Conservation (phyloP, 2,329 filamentous ascomycete genomes). For the Clarireedia homoeocarpa region DNA sequence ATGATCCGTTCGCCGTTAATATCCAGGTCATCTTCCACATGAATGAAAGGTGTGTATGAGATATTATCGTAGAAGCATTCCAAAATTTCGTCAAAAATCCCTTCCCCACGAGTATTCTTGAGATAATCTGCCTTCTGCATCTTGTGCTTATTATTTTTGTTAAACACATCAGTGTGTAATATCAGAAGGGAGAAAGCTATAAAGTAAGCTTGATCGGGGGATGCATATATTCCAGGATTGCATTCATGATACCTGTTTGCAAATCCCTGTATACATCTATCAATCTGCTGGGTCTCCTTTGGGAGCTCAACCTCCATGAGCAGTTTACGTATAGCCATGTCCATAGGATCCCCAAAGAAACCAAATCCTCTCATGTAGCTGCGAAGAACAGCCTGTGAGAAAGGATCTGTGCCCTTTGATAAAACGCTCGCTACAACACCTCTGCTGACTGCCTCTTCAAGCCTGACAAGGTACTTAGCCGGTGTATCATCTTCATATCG, state of each 20-base stretch:
- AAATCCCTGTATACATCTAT: conserved; percentile 87
- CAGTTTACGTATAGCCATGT: conserved; percentile 93
- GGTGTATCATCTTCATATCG: conserved; percentile 83
- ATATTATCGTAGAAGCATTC: conserved; percentile 99
- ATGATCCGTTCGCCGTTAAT: conserved; percentile 67
- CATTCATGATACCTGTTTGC: conserved; percentile 97
- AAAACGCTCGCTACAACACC: conserved; percentile 79
- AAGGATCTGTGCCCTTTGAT: conserved; percentile 78
- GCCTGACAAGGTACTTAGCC: conserved; percentile 75
- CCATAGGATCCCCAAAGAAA: conserved; percentile 95
- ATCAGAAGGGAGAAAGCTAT: conserved; percentile 96
- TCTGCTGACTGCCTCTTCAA: conserved; percentile 73
- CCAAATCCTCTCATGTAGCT: conserved; percentile 94
- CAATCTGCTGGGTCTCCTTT: conserved; percentile 96
- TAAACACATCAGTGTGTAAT: conserved; percentile 97
- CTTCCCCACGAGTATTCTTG: conserved; percentile 87
- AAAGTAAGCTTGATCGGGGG: conserved; percentile 93
- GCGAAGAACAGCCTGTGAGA: conserved; percentile 73
- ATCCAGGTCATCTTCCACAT: conserved; percentile 87
- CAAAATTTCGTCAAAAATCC: conserved; percentile 86
- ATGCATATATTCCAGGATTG: conserved; percentile 90
- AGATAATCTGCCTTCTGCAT: conserved; percentile 96
- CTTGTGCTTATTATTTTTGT: conserved; percentile 99
- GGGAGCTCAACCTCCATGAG: conserved; percentile 95
- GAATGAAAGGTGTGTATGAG: conserved; percentile 95